phyloP scores from a whole-genome alignment of 495 filamentous ascomycete species.

The Bacidia rubella region DNA sequence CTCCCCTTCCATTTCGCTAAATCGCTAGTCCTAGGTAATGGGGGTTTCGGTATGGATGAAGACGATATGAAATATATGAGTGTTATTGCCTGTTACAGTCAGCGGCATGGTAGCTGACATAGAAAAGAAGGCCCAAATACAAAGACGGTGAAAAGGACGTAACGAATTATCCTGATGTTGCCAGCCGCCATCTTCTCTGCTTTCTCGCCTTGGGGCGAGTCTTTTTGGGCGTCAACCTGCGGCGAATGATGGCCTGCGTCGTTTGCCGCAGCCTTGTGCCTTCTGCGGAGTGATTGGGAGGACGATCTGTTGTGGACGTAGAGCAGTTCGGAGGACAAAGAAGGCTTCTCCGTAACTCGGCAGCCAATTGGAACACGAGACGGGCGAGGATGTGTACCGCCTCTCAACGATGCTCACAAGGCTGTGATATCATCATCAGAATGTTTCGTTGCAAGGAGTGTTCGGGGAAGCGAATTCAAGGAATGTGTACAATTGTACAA shows the following conservation, averaged over 20 bases:
- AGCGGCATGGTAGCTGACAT: neutral
- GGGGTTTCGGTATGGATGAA: constrained; percentile 39
- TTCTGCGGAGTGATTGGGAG: neutral
- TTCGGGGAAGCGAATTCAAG: neutral
- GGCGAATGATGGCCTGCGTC: neutral
- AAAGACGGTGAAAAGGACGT: constrained; percentile 75
- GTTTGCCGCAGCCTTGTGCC: neutral
- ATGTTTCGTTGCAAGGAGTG: neutral
- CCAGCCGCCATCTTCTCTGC: constrained; percentile 47
- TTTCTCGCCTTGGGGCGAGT: constrained; percentile 10
- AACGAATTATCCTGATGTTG: constrained; percentile 63
- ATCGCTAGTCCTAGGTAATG: constrained; percentile 12
- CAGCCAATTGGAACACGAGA: too few species aligned
- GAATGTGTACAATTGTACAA: neutral
- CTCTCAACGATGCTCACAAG: too few species aligned
- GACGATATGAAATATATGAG: constrained; percentile 71
- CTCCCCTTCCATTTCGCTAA: constrained; percentile 18
- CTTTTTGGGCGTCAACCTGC: constrained; percentile 7
- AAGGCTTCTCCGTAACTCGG: neutral
- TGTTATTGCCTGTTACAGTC: constrained; percentile 42
- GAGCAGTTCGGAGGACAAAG: neutral
- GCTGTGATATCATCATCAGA: too few species aligned
- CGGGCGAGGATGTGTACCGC: too few species aligned
- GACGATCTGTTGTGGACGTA: neutral
- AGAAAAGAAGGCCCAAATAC: constrained; percentile 37